Evolutionary conservation across 345 rosid species (phyloP), one percentile per base, ranked within the genome.

Genomic region (Lenwebbia sp.): DNA sequence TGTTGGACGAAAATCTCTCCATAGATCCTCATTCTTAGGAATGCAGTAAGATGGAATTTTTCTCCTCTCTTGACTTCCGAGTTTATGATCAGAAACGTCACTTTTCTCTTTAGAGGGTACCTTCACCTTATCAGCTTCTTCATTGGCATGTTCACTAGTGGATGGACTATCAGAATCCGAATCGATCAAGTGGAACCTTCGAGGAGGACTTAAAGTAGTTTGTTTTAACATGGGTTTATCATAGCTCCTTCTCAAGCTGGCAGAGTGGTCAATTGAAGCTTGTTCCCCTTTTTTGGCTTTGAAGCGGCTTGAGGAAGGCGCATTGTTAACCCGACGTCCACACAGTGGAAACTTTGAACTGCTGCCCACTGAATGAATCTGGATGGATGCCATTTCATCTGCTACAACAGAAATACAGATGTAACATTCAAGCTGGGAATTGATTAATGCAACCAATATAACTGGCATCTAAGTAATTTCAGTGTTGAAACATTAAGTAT

Each of bases 171-270:
- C 96, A 22, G 89, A 94, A 90, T 96, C 98, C 21, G 99, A 94
- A 89, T 96, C 98, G 78, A 96, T 88, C 70, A 96, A 90, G 89
- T 91, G 96, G 87, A 97, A 97, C 90, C 87, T 97, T 86, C 99
- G 90, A 78, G 95, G 95, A 87, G 99, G 99, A 88, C 99, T 96
- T 75, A 86, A 54, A 78, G 94, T 88, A 90, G 92, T 84, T 37
- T 92, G 92, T 26, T 92, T 94, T 85, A 94, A 92, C 81, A 89
- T 26, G 28, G 90, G 83, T 52, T 90, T 91, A 44, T 84, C 85
- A 82, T 86, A 86, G 83, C 88, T 90, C 74, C 87, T 86, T 86
- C 88, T 92, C 84, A 90, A 81, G 87, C 78, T 89, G 60, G 89
- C 88, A 86, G 95, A 92, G 60, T 88, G 88, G 83, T 87, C 91